Conservation (phyloP, 768 basidiomycete genomes). For the Boletus sp. region DNA sequence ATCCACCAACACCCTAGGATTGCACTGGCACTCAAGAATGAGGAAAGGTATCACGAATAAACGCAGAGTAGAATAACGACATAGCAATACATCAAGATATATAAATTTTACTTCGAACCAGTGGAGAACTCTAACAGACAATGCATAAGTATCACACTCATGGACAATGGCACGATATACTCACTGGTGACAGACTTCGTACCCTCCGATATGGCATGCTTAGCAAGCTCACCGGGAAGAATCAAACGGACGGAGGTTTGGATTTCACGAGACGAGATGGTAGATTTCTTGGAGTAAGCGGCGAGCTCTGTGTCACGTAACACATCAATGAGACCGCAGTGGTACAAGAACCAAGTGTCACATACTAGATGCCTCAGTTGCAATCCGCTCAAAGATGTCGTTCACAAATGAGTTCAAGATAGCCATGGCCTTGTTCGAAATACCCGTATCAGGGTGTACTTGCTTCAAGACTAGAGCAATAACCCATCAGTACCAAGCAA, state of each 20-base stretch:
- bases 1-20: neutral
- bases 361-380: slow-evolving; percentile 68
- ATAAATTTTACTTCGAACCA: slow-evolving; percentile 46
- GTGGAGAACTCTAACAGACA: slow-evolving; percentile 52
- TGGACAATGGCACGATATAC: slow-evolving; percentile 18
- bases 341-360: slow-evolving; percentile 1
- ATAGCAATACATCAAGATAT: slow-evolving; percentile 32
- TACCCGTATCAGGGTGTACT: slow-evolving; percentile 92
- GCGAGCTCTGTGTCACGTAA: slow-evolving; percentile 56
- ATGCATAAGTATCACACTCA: slow-evolving; percentile 7
- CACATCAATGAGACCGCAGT: neutral
- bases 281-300: slow-evolving; percentile 85
- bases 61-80: slow-evolving; percentile 29
- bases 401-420: slow-evolving; percentile 84
- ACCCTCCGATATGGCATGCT: slow-evolving; percentile 87
- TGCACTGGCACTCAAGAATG: neutral
- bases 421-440: slow-evolving; percentile 86
- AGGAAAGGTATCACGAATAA: slow-evolving; percentile 32
- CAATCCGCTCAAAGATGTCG: slow-evolving; percentile 81
- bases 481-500: neutral
- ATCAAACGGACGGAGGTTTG: slow-evolving; percentile 82
- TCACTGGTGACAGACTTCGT: slow-evolving; percentile 69
- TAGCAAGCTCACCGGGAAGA: slow-evolving; percentile 80
- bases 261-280: slow-evolving; percentile 88
- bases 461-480: slow-evolving; percentile 69